Evolutionary conservation across 768 basidiomycete species (phyloP), one percentile per base, ranked within the genome.

Genomic region (Podaxis sp.): DNA sequence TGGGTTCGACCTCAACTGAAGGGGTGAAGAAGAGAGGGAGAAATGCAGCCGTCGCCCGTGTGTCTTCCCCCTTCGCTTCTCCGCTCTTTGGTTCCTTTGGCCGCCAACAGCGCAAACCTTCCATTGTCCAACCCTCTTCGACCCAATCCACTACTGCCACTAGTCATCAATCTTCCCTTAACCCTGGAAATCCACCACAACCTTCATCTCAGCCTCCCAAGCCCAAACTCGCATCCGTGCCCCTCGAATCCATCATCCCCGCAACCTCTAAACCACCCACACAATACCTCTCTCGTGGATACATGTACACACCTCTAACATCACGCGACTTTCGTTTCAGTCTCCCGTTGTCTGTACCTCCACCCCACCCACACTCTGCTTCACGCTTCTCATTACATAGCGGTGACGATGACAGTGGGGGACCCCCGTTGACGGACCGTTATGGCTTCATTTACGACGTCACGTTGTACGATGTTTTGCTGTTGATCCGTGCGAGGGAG

Each of bases 401-500:
- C n/a, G 38, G 37, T 38, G 50, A 37, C 28, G 78, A 82, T 53
- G 77, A 77, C 18, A 78, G 79, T 48, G 82, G 84, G 37, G 77
- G 82, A 54, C 77, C 83, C 51, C 84, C 84, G 2, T 74, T 94
- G 59, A 93, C 92, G 18, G 94, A 95, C 63, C 86, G 92, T 4
- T 95, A 88, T 67, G 94, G 94, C 0, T 95, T 95, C 75, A 88
- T 95, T 72, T 95, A 95, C 61, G 92, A 94, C 64, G 82, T 93
- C 1, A 84, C 87, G 2, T 81, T 86, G 65, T 92, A 93, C 66
- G 93, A 95, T 66, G 79, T 90, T 27, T 77, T 93, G 25, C 74
- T 96, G 13, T 79, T 95, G 27, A 71, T 89, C 7, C 80, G 90
- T 28, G 90, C 89, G 16, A 83, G 79, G 66, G 86, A 87, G 59